A percentile compares a stretch with the other conserved stretches of the same genome.
Evolutionary conservation across 306 rosid genomes (phyloP).

Genomic region (Psophocarpus tetragonolobus): DNA sequence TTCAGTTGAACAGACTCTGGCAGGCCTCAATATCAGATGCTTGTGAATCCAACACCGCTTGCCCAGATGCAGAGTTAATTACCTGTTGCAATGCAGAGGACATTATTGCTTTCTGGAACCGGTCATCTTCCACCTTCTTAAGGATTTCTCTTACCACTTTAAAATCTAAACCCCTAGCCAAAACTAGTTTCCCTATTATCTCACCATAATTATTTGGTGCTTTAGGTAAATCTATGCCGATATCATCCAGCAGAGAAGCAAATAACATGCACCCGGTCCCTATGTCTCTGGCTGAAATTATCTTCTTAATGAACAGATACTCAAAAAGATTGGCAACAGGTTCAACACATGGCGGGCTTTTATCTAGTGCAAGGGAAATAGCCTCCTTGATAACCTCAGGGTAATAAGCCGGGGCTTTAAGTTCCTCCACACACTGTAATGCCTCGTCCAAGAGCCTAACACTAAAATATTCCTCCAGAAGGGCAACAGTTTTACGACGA

Average conservation of each 20-base stretch:
- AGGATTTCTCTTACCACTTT: constrained; percentile 71
- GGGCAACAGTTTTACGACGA: constrained; percentile 58
- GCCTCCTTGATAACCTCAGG: constrained; percentile 93
- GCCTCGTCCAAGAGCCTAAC: constrained; percentile 83
- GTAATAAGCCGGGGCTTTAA: constrained; percentile 68
- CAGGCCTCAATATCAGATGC: constrained; percentile 89
- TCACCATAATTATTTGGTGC: constrained; percentile 87
- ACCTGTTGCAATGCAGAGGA: constrained; percentile 48
- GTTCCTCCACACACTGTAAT: constrained; percentile 84
- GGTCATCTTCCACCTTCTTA: constrained; percentile 63
- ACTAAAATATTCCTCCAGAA: constrained; percentile 81
- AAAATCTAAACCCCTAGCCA: constrained; percentile 67
- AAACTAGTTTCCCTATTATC: constrained; percentile 64
- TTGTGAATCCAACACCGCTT: constrained; percentile 68
- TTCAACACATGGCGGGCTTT: constrained; percentile 68
- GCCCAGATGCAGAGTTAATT: constrained; percentile 58
- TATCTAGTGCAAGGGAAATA: constrained; percentile 74
- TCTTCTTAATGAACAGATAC: constrained; percentile 52
- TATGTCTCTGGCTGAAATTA: constrained; percentile 57
- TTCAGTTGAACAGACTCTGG: constrained; percentile 50
- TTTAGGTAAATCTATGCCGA: constrained; percentile 78
- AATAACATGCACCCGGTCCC: constrained; percentile 79
- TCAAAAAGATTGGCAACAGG: constrained; percentile 68
- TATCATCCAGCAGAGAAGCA: constrained; percentile 67
- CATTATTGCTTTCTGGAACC: constrained; percentile 58